Evolutionary conservation across 495 filamentous ascomycete species (phyloP).

Genomic region (Saxophila tyrrhenica): DNA sequence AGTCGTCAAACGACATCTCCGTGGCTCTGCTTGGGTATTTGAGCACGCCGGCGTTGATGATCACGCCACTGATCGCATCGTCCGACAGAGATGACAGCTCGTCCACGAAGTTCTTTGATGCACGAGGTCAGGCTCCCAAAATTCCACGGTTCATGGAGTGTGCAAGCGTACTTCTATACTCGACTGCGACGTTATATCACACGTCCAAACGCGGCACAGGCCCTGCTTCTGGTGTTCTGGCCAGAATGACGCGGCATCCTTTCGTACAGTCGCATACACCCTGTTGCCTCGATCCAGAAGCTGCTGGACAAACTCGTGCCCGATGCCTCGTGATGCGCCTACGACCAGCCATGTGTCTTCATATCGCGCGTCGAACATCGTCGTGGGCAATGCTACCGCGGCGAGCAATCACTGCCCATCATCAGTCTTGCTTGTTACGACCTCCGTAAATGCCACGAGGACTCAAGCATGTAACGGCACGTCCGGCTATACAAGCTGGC

Average conservation of each 20-base stretch:
- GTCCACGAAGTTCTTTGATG: conserved; percentile 25
- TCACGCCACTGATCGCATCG: conserved; percentile 37
- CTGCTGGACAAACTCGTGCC: conserved; percentile 44
- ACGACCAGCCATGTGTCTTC: conserved; percentile 42
- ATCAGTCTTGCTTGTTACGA: too few species aligned
- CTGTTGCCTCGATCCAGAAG: conserved; percentile 35
- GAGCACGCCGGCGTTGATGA: conserved; percentile 48
- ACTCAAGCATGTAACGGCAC: too few species aligned
- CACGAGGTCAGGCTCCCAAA: conserved; percentile 1
- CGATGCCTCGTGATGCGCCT: conserved; percentile 47
- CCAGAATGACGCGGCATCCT: conserved; percentile 35
- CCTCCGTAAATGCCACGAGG: too few species aligned
- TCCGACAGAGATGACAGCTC: conserved; percentile 24
- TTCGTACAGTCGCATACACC: conserved; percentile 43
- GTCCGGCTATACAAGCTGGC: too few species aligned
- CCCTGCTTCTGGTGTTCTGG: conserved; percentile 32
- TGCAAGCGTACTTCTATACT: conserved; percentile 37
- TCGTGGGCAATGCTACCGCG: conserved; percentile 20
- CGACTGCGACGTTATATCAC: conserved; percentile 40
- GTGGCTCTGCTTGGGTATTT: conserved; percentile 47
- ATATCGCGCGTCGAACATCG: too few species aligned
- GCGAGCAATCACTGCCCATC: conserved; percentile 3
- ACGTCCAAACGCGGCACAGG: conserved; percentile 35
- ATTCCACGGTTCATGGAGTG: background rate
- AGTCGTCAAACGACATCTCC: conserved; percentile 43